Percentiles rank a stretch among this genome's conserved stretches.
Evolutionary conservation across 2,329 filamentous ascomycete genomes (phyloP).

Genomic region (Trichoderma atrobrunneum): DNA sequence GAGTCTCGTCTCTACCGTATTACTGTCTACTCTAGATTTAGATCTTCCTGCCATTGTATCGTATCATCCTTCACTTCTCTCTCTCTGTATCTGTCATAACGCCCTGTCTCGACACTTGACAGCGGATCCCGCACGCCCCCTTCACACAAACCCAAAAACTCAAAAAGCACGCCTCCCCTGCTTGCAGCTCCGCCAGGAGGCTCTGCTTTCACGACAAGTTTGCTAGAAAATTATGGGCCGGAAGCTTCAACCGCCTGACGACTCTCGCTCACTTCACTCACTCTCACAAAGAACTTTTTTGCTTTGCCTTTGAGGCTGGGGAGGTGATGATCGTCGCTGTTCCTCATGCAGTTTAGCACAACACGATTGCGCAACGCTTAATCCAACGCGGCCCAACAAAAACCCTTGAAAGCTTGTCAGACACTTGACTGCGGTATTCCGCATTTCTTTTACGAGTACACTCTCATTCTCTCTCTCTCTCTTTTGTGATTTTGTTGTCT

Average conservation of each 20-base stretch:
- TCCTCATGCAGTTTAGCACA: neutral
- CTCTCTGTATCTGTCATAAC: neutral
- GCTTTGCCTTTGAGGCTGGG: neutral
- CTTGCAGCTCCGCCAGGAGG: neutral
- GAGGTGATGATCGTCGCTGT: neutral
- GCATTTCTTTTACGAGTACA: neutral
- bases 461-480: neutral
- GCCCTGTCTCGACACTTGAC: neutral
- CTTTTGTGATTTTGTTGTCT: neutral
- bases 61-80: too few relatives aligned
- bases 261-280: neutral
- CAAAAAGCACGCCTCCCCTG: neutral
- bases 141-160: neutral
- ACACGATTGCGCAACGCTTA: neutral
- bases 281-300: neutral
- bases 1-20: neutral
- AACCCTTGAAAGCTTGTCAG: neutral
- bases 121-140: neutral
- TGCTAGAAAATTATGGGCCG: neutral
- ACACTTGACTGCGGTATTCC: neutral
- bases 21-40: neutral
- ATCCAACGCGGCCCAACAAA: neutral
- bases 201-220: neutral
- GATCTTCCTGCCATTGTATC: neutral
- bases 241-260: neutral